A percentile compares a stretch with the other conserved stretches of the same genome.
Evolutionary conservation across 306 rosid genomes (phyloP).

Genomic region (Bauhinia variegata): DNA sequence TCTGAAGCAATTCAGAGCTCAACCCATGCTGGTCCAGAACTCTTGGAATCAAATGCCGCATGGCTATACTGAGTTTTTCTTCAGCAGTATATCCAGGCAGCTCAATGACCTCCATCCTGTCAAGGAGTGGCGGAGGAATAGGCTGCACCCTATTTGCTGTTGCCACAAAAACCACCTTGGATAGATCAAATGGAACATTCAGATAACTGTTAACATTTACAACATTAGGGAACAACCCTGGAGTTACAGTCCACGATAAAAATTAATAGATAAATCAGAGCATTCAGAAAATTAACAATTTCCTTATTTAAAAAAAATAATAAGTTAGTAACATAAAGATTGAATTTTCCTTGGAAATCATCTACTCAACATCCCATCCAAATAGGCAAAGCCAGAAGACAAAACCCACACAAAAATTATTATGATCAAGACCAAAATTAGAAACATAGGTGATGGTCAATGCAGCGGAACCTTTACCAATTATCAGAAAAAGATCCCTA

Average conservation of each 20-base stretch:
- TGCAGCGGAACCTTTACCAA: constrained; percentile 6
- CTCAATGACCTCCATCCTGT: constrained; percentile 99
- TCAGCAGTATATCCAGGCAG: constrained; percentile 97
- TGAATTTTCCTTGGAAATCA: constrained; percentile 26
- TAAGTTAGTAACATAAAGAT: constrained; percentile 3
- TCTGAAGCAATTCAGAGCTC: constrained; percentile 82
- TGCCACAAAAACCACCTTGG: constrained; percentile 90
- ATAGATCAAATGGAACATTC: constrained; percentile 97
- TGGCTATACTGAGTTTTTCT: constrained; percentile 92
- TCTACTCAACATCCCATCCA: too few relatives aligned
- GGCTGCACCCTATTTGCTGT: constrained; percentile 95
- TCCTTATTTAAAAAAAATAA: background rate
- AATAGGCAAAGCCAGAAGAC: constrained; percentile 26
- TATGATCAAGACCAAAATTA: constrained; percentile 24
- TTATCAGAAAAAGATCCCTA: constrained; percentile 23
- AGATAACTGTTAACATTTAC: constrained; percentile 84
- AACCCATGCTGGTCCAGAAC: constrained; percentile 95
- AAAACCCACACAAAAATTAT: constrained; percentile 12
- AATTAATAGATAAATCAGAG: constrained; percentile 5
- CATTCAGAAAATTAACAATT: constrained; percentile 15
- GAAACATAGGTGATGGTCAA: constrained; percentile 15
- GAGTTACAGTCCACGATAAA: background rate
- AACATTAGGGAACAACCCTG: constrained; percentile 61
- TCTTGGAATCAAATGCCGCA: constrained; percentile 89
- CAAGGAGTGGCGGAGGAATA: constrained; percentile 91